phyloP scores from a whole-genome alignment of 306 rosid species.

The Arachis stenosperma region DNA sequence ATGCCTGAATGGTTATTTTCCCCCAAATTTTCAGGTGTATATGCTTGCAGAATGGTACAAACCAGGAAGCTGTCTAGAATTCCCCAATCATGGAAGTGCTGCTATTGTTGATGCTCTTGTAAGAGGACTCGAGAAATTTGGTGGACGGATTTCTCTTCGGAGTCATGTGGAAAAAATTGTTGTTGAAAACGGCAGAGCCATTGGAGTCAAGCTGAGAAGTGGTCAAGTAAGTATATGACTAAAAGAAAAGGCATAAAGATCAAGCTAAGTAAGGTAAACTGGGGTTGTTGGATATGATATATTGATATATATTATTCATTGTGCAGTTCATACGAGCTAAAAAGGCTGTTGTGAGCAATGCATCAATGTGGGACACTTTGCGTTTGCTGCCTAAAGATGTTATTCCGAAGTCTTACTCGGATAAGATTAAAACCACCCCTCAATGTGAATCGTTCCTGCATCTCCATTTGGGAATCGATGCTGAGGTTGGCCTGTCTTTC shows the following conservation, averaged over 20 bases:
- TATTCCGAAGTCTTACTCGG: conserved; percentile 65
- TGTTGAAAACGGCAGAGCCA: conserved; percentile 77
- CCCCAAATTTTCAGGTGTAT: conserved; percentile 60
- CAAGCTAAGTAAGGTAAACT: neutral
- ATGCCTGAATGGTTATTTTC: conserved; percentile 12
- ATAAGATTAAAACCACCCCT: conserved; percentile 57
- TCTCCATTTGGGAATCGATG: conserved; percentile 92
- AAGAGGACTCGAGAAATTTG: conserved; percentile 77
- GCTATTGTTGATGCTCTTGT: conserved; percentile 86
- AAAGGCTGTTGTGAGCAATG: conserved; percentile 89
- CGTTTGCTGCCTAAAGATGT: conserved; percentile 66
- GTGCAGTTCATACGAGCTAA: conserved; percentile 82
- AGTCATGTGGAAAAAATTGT: conserved; percentile 78
- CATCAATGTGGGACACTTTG: conserved; percentile 93
- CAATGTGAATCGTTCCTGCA: conserved; percentile 98
- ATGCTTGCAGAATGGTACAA: conserved; percentile 99
- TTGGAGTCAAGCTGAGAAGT: conserved; percentile 77
- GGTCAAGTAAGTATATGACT: conserved; percentile 67
- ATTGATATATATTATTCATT: conserved; percentile 15
- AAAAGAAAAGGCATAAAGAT: conserved; percentile 4
- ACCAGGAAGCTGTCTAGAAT: conserved; percentile 87
- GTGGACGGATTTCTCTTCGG: conserved; percentile 75
- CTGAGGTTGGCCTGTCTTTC: conserved; percentile 55
- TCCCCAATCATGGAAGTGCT: conserved; percentile 81
- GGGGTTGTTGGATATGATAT: neutral